Evolutionary conservation across 768 basidiomycete genomes (phyloP), one percentile per base, ranked within the genome.

Genomic region (Rickenella mellea): DNA sequence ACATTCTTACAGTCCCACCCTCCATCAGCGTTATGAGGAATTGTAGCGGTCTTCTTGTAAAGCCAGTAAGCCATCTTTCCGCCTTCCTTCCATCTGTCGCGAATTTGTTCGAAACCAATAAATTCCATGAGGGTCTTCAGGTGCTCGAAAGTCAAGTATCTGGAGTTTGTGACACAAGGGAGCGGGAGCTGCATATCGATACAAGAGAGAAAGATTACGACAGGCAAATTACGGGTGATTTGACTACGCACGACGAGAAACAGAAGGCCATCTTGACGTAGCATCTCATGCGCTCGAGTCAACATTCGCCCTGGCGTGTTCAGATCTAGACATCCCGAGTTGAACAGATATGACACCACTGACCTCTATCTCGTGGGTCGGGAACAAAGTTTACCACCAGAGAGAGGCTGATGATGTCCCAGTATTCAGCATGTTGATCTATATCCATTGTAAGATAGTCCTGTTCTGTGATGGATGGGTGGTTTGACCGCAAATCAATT

Each of bases 361-460:
- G 45, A 87, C 91, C 91, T 77, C 92, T 67, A 41, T 87, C 80
- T 37, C 64, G 63, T 0, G 84, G 67, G 21, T 78, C 71, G 19
- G 86, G 80, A 1, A 91, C 85, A 54, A 93, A 96, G 55, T 96
- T 96, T 3, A 96, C 61, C 4, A 96, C 92, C 27, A 96, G 64
- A 52, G 89, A 91, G 20, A 93, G 74, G 57, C 87, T 89, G 44
- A 94, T 72, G 15, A 80, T 54, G 50, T 89, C 81, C 83, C 89
- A 96, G 50, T 66, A 66, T 46, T 62, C 69, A 8, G 55, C 54
- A 53, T 83, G 63, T 48, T 70, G 64, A 14, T 51, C 55, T 40
- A 58, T 50, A 39, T 82, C 74, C 59, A 91, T 65, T 5, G 70
- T 55, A 32, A 94, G 58, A 52, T 94, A 93, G 56, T 96, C 88